These are phyloP conservation scores for Suhomyces kilbournensis DNA, from an alignment of 805 yeast genomes.

Conservation along the genomic window DNA sequence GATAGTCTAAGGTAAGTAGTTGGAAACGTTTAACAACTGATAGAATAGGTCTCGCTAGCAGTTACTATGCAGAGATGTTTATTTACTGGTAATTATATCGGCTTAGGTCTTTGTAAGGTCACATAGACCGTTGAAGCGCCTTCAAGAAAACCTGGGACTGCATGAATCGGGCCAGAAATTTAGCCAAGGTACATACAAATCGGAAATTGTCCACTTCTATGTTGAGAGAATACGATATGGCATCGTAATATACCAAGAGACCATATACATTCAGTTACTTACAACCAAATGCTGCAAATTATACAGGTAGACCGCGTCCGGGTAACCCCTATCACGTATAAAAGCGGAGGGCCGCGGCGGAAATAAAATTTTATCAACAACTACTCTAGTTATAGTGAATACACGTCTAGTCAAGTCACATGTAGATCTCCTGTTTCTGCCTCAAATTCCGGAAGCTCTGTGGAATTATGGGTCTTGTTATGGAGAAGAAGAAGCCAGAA, in stretches of 20 bases:
- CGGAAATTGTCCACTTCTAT: background rate
- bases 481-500: conserved; percentile 60
- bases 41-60: too few relatives aligned
- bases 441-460: conserved; percentile 45
- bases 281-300: background rate
- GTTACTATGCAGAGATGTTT: too few relatives aligned
- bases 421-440: conserved; percentile 59
- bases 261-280: background rate
- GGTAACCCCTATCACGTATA: conserved; percentile 3
- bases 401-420: background rate
- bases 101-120: background rate
- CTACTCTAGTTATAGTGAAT: conserved; percentile 1
- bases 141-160: too few relatives aligned
- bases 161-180: background rate
- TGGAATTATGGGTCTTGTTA: conserved; percentile 57
- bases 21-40: too few relatives aligned
- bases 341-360: background rate
- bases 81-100: background rate
- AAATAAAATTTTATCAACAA: background rate
- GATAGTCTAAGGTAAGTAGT: too few relatives aligned
- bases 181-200: background rate
- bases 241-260: background rate
- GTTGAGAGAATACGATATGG: background rate
- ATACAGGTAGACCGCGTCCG: background rate
- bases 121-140: too few relatives aligned